phyloP scores from a whole-genome alignment of 1,284 basidiomycete genomes.

The Lentinus polychrous region DNA sequence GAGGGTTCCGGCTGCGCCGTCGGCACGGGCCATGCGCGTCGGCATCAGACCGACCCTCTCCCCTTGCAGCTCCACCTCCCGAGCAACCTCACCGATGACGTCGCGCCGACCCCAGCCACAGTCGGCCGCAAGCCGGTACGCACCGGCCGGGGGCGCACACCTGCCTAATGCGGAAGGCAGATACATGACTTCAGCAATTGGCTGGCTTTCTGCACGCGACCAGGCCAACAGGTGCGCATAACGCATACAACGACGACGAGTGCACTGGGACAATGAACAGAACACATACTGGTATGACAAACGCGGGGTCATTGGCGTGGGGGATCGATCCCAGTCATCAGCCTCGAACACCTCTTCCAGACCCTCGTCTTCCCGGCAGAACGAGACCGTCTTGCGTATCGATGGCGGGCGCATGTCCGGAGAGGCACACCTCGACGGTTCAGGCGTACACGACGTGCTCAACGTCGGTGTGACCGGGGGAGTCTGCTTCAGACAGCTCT shows the following conservation, averaged over 20 bases:
- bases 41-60: too few species aligned
- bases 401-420: slow-evolving; percentile 14
- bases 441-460: slow-evolving; percentile 18
- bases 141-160: neutral
- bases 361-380: slow-evolving; percentile 42
- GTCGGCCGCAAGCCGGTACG: neutral
- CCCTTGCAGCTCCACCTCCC: neutral
- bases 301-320: slow-evolving; percentile 28
- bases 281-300: slow-evolving; percentile 30
- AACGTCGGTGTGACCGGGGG: slow-evolving; percentile 23
- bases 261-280: neutral
- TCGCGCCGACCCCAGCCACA: neutral
- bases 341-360: slow-evolving; percentile 45
- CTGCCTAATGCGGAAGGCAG: neutral
- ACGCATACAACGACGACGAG: slow-evolving; percentile 1
- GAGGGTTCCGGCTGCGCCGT: too few species aligned
- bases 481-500: slow-evolving; percentile 37
- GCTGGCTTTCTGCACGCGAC: slow-evolving; percentile 5
- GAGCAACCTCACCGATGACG: neutral
- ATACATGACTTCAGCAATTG: neutral
- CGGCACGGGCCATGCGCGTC: too few species aligned
- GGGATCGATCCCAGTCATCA: slow-evolving; percentile 62
- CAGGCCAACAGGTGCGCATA: neutral
- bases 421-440: slow-evolving; percentile 15
- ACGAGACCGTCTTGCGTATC: slow-evolving; percentile 46